Percentiles rank a stretch among this genome's conserved stretches.
These are phyloP conservation scores for Atkinsonella hypoxylon DNA, from an alignment of 2,329 filamentous ascomycete species.

Conservation along the genomic window DNA sequence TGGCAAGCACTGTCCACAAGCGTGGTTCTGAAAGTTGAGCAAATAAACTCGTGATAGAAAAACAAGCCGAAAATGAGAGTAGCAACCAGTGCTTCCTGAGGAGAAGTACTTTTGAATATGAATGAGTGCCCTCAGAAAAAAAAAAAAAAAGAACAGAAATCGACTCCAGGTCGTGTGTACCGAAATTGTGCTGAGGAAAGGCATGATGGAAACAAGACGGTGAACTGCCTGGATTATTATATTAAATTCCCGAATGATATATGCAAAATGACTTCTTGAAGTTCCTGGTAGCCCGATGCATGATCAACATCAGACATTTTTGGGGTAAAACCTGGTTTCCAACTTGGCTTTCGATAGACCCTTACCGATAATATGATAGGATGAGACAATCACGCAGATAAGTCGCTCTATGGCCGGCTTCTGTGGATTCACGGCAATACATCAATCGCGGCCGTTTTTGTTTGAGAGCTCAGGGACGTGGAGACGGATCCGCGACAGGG, in stretches of 20 bases:
- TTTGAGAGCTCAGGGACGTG: background rate
- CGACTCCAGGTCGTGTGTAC: constrained; percentile 3
- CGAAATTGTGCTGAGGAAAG: background rate
- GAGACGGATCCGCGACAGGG: background rate
- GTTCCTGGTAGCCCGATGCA: background rate
- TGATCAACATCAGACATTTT: constrained; percentile 1
- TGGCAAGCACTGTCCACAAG: background rate
- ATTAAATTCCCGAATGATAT: background rate
- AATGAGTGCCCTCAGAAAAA: background rate
- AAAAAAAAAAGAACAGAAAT: constrained; percentile 1
- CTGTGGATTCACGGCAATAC: background rate
- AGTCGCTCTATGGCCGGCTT: background rate
- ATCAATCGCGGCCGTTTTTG: background rate
- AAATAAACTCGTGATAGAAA: no score
- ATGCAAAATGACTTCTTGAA: background rate
- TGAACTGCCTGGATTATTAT: background rate
- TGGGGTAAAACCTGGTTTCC: background rate
- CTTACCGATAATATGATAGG: background rate
- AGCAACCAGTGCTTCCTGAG: background rate
- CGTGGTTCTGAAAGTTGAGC: background rate
- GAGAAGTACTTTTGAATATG: background rate
- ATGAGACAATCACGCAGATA: background rate
- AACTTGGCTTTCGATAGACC: background rate
- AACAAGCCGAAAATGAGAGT: background rate
- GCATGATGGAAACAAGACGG: background rate